These are phyloP conservation scores for Purshia tridentata DNA, from an alignment of 306 rosid species.

Conservation along the genomic window DNA sequence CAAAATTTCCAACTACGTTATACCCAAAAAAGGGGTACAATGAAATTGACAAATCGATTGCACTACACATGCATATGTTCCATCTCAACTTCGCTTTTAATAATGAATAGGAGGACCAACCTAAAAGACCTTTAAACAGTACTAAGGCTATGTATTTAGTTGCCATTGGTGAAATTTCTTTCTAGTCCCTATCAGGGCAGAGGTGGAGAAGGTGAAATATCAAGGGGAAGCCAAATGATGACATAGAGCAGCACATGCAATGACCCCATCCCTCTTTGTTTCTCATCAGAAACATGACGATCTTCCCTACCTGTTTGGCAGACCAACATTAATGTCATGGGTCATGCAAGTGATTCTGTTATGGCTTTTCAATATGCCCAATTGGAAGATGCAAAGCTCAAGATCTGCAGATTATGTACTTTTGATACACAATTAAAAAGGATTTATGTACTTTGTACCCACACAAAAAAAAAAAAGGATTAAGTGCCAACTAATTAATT, in stretches of 20 bases:
- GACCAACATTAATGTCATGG: neutral
- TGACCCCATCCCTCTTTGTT: neutral
- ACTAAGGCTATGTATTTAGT: no score
- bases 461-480: no score
- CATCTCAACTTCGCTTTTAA: neutral
- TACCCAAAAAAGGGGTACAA: conserved; percentile 2
- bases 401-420: neutral
- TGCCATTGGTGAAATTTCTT: no score
- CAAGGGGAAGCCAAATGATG: neutral
- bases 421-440: neutral
- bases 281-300: neutral
- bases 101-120: no score
- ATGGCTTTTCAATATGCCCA: neutral
- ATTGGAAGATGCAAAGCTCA: neutral
- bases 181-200: neutral
- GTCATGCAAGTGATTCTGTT: neutral
- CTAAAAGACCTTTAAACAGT: no score
- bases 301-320: neutral
- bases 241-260: conserved; percentile 1
- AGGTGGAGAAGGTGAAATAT: neutral
- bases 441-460: neutral
- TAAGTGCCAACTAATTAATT: no score
- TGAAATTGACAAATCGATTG: neutral
- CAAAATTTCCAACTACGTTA: neutral
- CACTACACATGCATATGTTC: neutral